Conservation (phyloP, 805 yeast species). For the Ogataea degrootiae region DNA sequence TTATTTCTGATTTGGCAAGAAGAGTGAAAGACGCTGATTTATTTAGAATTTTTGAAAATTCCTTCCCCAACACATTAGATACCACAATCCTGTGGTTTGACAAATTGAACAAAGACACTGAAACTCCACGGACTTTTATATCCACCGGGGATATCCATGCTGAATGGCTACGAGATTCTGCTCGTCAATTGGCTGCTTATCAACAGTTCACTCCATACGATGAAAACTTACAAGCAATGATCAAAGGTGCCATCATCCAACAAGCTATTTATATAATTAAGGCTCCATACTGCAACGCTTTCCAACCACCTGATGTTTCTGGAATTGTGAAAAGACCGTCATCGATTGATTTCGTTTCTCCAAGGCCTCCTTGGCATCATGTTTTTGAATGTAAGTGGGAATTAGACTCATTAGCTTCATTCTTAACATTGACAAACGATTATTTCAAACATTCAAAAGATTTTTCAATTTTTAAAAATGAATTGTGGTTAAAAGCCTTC, state of each 20-base stretch:
- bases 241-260: conserved; percentile 75
- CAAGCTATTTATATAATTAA: conserved; percentile 60
- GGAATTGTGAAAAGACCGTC: conserved; percentile 45
- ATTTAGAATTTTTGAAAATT: conserved; percentile 71
- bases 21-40: conserved; percentile 59
- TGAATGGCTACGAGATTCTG: conserved; percentile 87
- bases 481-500: conserved; percentile 56
- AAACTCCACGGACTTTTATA: conserved; percentile 59
- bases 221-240: conserved; percentile 40
- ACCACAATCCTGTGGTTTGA: conserved; percentile 78
- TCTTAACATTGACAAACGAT: conserved; percentile 68
- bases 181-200: conserved; percentile 76
- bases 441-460: conserved; percentile 56
- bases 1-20: conserved; percentile 47
- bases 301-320: conserved; percentile 71
- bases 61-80: conserved; percentile 84
- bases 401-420: conserved; percentile 79
- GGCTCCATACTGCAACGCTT: conserved; percentile 87
- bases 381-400: conserved; percentile 92
- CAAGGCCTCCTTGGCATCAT: conserved; percentile 61
- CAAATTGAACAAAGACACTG: conserved; percentile 13
- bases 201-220: conserved; percentile 57
- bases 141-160: conserved; percentile 94
- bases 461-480: conserved; percentile 39
- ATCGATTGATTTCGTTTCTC: conserved; percentile 60